Conservation (phyloP, 2,329 filamentous ascomycete species). For the Pseudogymnoascus sp. region DNA sequence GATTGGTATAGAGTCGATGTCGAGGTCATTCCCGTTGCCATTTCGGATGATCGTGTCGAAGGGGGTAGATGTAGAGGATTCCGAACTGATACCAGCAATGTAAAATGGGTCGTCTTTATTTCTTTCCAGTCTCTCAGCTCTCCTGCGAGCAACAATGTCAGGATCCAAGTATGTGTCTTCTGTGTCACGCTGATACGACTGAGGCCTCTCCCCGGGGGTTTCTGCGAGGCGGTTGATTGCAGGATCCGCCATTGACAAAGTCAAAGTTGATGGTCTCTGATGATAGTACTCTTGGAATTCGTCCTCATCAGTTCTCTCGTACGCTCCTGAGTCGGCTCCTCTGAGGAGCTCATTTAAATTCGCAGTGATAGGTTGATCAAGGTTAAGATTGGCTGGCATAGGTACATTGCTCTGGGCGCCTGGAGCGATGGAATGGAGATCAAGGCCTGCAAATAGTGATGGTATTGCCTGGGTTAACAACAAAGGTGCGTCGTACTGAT, state of each 20-base stretch:
- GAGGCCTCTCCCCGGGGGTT: constrained; percentile 36
- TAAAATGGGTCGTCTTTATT: constrained; percentile 96
- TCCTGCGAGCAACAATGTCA: constrained; percentile 65
- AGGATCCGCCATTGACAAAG: constrained; percentile 42
- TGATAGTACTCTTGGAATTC: constrained; percentile 63
- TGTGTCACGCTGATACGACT: constrained; percentile 51
- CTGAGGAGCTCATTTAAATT: constrained; percentile 60
- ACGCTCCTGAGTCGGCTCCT: constrained; percentile 42
- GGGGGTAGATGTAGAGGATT: constrained; percentile 61
- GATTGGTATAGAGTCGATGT: constrained; percentile 92
- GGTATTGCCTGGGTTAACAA: constrained; percentile 88
- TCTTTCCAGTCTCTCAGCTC: constrained; percentile 68
- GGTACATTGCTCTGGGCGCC: constrained; percentile 83
- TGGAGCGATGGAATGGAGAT: constrained; percentile 81
- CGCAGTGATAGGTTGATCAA: constrained; percentile 74
- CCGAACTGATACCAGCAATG: constrained; percentile 51
- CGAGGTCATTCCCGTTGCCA: constrained; percentile 69
- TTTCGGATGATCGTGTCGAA: constrained; percentile 68
- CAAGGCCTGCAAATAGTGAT: constrained; percentile 74
- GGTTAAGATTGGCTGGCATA: constrained; percentile 63
- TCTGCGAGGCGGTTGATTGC: constrained; percentile 47
- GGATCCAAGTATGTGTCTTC: constrained; percentile 63
- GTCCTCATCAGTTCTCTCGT: constrained; percentile 48
- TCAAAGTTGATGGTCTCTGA: constrained; percentile 40
- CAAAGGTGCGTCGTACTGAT: constrained; percentile 62